A percentile compares a stretch with the other conserved stretches of the same genome.
Evolutionary conservation across 2,329 filamentous ascomycete genomes (phyloP).

Genomic region (Calonectria honghensis): DNA sequence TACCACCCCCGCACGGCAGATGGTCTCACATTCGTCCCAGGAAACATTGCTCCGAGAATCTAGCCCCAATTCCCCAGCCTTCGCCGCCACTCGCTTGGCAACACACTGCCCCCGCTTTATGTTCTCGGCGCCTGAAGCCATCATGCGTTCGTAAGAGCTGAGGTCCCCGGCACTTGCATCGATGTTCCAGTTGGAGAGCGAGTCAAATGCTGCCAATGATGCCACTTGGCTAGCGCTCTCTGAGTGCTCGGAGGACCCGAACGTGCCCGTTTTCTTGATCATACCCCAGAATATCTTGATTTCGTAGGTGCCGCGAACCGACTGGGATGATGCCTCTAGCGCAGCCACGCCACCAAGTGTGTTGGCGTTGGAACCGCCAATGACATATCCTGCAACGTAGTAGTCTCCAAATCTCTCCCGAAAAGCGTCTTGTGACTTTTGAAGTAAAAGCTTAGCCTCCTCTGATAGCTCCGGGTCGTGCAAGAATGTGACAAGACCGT

Average conservation of each 20-base stretch:
- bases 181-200: constrained; percentile 19
- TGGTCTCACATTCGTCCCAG: constrained; percentile 16
- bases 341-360: constrained; percentile 19
- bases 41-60: neutral
- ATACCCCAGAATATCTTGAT: constrained; percentile 7
- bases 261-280: constrained; percentile 25
- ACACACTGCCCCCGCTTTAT: constrained; percentile 10
- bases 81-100: neutral
- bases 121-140: constrained; percentile 8
- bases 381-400: constrained; percentile 31
- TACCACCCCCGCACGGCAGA: constrained; percentile 27
- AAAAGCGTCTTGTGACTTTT: constrained; percentile 18
- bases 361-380: constrained; percentile 25
- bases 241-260: neutral
- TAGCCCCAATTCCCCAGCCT: constrained; percentile 12
- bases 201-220: constrained; percentile 1
- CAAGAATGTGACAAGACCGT: constrained; percentile 20
- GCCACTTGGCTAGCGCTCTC: constrained; percentile 5
- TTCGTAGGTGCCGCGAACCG: constrained; percentile 16
- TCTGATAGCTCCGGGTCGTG: constrained; percentile 25
- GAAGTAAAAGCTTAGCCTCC: constrained; percentile 18
- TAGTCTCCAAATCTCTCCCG: constrained; percentile 29
- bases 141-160: constrained; percentile 4
- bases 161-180: constrained; percentile 5
- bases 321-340: constrained; percentile 14